Percentiles rank a stretch among this genome's conserved stretches.
These are phyloP conservation scores for Aureobasidium sp. DNA, from an alignment of 2,329 filamentous ascomycete species.

Conservation along the genomic window DNA sequence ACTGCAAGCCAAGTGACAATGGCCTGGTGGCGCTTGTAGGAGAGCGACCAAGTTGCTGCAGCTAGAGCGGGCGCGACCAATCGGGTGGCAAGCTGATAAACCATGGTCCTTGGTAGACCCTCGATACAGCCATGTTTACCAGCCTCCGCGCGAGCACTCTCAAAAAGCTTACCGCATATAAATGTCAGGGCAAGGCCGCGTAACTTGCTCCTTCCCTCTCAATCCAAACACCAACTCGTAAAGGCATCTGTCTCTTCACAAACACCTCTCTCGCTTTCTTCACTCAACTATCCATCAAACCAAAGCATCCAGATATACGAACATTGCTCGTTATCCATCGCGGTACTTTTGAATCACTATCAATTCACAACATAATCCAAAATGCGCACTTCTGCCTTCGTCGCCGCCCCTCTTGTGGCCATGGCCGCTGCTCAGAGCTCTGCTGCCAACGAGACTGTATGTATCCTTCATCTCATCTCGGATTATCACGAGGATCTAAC, in stretches of 20 bases:
- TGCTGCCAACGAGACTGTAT: neutral
- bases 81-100: neutral
- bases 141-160: neutral
- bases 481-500: neutral
- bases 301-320: neutral
- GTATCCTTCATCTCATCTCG: neutral
- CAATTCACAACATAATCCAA: conserved; percentile 23
- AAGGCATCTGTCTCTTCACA: neutral
- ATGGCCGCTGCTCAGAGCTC: conserved; percentile 34
- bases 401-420: conserved; percentile 37
- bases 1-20: conserved; percentile 1
- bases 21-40: neutral
- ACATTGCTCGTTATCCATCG: neutral
- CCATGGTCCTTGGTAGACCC: neutral
- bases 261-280: neutral
- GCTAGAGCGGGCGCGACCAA: neutral
- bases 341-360: neutral
- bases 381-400: conserved; percentile 42
- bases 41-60: neutral
- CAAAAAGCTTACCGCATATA: conserved; percentile 3
- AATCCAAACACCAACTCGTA: neutral
- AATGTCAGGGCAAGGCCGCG: neutral
- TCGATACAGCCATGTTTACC: conserved; percentile 8
- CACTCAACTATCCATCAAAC: neutral
- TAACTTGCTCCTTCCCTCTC: neutral